phyloP scores from a whole-genome alignment of 768 basidiomycete genomes.

The Russula sp. region DNA sequence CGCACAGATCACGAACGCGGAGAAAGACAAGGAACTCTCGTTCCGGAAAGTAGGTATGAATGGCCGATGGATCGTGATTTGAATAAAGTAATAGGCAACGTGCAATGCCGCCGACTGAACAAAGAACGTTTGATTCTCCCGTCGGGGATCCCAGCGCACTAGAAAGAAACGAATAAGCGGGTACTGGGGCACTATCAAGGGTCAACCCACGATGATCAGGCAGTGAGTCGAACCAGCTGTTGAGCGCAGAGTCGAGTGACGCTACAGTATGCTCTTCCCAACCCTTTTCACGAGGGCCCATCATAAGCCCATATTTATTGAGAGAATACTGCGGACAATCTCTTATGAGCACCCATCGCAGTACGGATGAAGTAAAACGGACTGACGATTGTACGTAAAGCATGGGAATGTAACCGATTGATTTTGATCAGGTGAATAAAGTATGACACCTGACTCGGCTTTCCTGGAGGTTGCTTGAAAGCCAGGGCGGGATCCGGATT shows the following conservation, averaged over 20 bases:
- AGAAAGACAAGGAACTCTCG: slow-evolving; percentile 39
- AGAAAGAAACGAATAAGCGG: neutral
- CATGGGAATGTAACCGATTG: slow-evolving; percentile 58
- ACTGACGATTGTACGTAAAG: slow-evolving; percentile 58
- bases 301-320: slow-evolving; percentile 22
- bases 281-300: slow-evolving; percentile 23
- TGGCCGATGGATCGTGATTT: slow-evolving; percentile 51
- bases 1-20: slow-evolving; percentile 52
- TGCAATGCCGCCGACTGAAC: slow-evolving; percentile 43
- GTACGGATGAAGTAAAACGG: neutral
- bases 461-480: slow-evolving; percentile 62
- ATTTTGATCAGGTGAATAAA: slow-evolving; percentile 59
- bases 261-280: slow-evolving; percentile 31
- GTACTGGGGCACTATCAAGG: neutral
- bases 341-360: slow-evolving; percentile 5
- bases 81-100: slow-evolving; percentile 42
- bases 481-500: slow-evolving; percentile 27
- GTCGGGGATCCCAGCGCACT: slow-evolving; percentile 47
- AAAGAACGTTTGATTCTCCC: slow-evolving; percentile 39
- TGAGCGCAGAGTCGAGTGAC: slow-evolving; percentile 31
- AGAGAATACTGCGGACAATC: slow-evolving; percentile 27
- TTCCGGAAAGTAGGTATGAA: slow-evolving; percentile 44
- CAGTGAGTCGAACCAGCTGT: slow-evolving; percentile 41
- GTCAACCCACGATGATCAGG: slow-evolving; percentile 39
- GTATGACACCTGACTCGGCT: slow-evolving; percentile 51